phyloP scores from a whole-genome alignment of 73 alveolate species.

The Breviolum minutum region DNA sequence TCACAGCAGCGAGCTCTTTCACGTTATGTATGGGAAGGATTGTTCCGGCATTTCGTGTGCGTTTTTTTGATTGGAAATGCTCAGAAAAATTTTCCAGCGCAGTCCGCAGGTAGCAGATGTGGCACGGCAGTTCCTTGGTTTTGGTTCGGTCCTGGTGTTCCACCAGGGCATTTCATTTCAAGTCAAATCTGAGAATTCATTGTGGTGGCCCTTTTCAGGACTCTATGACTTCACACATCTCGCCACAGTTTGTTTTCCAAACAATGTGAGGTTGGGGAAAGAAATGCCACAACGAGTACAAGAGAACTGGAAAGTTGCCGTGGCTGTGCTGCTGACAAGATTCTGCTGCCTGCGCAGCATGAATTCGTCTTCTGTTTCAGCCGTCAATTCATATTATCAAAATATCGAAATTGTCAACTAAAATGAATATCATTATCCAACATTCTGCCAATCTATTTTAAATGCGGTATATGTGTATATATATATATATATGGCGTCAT shows the following conservation, averaged over 20 bases:
- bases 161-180: no score
- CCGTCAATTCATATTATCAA: no score
- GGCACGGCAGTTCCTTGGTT: neutral
- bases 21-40: neutral
- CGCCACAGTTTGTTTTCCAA: no score
- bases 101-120: conserved; percentile 6
- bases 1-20: neutral
- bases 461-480: neutral
- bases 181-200: no score
- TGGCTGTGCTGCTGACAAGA: conserved; percentile 28
- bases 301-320: conserved; percentile 89
- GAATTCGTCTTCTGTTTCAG: no score
- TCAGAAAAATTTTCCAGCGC: no score
- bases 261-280: neutral
- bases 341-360: neutral
- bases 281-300: conserved; percentile 37
- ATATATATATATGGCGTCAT: no score
- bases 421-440: neutral
- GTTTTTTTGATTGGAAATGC: no score
- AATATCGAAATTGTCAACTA: no score
- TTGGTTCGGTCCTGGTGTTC: no score
- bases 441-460: neutral
- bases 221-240: no score
- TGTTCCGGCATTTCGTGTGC: neutral
- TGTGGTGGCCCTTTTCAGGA: no score